These are phyloP conservation scores for Bacterosira constricta DNA, from an alignment of 108 stramenopile species.

Conservation along the genomic window DNA sequence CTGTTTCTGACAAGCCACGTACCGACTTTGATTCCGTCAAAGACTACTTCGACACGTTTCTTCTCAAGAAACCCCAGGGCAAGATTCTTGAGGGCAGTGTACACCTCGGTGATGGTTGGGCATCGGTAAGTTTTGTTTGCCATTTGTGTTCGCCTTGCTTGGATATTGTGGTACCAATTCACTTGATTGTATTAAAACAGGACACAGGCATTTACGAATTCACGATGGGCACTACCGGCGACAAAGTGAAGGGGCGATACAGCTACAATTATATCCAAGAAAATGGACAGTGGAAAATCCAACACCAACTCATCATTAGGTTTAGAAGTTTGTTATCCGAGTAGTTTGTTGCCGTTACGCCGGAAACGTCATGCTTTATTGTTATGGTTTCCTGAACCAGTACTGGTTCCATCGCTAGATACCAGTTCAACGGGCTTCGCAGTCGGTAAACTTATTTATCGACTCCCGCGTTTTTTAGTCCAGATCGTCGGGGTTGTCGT, in stretches of 20 bases:
- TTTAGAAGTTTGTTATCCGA: too few relatives aligned
- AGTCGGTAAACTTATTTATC: too few relatives aligned
- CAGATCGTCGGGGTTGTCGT: too few relatives aligned
- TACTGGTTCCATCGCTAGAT: too few relatives aligned
- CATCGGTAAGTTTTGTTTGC: constrained; percentile 49
- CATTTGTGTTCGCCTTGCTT: background rate
- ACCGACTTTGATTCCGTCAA: constrained; percentile 61
- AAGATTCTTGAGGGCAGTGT: constrained; percentile 56
- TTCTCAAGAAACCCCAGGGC: constrained; percentile 59
- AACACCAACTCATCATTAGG: constrained; percentile 54
- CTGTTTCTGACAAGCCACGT: constrained; percentile 59
- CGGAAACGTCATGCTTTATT: too few relatives aligned
- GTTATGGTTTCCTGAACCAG: too few relatives aligned
- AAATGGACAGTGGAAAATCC: constrained; percentile 66
- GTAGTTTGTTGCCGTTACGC: too few relatives aligned
- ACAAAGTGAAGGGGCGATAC: constrained; percentile 53
- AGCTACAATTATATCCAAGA: constrained; percentile 51
- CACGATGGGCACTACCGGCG: constrained; percentile 53
- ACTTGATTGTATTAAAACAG: background rate
- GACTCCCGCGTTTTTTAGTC: too few relatives aligned
- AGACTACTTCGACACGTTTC: constrained; percentile 72
- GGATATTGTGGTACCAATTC: background rate
- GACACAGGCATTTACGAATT: constrained; percentile 30
- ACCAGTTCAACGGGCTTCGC: too few relatives aligned
- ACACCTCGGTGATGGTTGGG: constrained; percentile 56